These are phyloP conservation scores for Picea glauca DNA, from an alignment of 75 land plant species.

Conservation along the genomic window DNA sequence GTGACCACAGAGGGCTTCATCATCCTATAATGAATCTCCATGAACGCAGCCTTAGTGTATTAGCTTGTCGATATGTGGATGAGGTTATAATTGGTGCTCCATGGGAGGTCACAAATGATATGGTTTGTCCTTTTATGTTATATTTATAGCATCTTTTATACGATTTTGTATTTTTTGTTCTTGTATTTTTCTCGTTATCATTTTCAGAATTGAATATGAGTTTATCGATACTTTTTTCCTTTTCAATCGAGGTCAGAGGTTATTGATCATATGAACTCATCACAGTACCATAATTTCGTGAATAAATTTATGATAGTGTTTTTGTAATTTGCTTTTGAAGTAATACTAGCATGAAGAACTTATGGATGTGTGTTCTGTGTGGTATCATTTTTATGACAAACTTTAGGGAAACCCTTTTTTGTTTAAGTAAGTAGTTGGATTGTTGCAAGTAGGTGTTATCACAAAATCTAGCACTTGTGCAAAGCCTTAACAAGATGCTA, in stretches of 20 bases:
- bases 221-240: not conserved
- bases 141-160: not conserved
- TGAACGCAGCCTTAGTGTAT: constrained; percentile 94
- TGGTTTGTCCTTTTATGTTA: constrained; percentile 44
- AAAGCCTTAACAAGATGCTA: no score
- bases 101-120: constrained; percentile 90
- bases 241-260: no score
- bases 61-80: constrained; percentile 96
- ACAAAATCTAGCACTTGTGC: no score
- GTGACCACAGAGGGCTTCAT: constrained; percentile 83
- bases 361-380: not conserved
- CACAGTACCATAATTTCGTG: no score
- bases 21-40: constrained; percentile 99
- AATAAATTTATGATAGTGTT: no score
- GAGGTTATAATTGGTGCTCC: constrained; percentile 99
- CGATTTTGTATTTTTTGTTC: not conserved
- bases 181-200: not conserved
- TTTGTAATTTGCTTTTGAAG: not conserved
- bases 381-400: not conserved
- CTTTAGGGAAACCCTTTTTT: not conserved
- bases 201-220: not conserved
- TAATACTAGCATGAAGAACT: not conserved
- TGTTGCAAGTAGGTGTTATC: no score
- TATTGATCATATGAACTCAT: no score
- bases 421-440: no score